Conservation (phyloP, 2,329 filamentous ascomycete species). For the Colletotrichum sp. region DNA sequence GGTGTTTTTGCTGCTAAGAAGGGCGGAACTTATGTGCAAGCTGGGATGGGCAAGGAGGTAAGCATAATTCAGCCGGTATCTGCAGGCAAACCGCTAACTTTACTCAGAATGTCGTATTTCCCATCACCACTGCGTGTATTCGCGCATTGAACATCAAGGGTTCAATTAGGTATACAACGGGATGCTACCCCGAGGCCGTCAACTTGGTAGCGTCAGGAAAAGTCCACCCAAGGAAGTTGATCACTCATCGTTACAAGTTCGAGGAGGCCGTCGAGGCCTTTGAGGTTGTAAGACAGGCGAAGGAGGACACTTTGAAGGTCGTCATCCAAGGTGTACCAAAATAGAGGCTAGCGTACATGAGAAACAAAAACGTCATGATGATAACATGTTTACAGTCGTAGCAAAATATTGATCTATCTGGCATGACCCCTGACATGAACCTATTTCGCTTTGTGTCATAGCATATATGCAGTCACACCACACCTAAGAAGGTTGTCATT, state of each 20-base stretch:
- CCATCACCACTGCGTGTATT: slow-evolving; percentile 73
- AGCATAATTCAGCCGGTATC: neutral
- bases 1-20: slow-evolving; percentile 48
- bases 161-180: slow-evolving; percentile 76
- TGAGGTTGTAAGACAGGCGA: slow-evolving; percentile 71
- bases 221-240: slow-evolving; percentile 54
- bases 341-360: neutral
- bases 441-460: no score
- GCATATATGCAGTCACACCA: no score
- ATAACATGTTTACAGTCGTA: neutral
- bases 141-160: slow-evolving; percentile 79
- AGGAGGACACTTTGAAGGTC: slow-evolving; percentile 74
- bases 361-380: neutral
- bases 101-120: slow-evolving; percentile 54
- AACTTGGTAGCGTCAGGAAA: slow-evolving; percentile 55
- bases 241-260: slow-evolving; percentile 73
- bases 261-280: slow-evolving; percentile 68
- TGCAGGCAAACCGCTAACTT: neutral
- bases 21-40: slow-evolving; percentile 56
- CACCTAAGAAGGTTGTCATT: no score
- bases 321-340: slow-evolving; percentile 55
- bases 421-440: no score
- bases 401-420: neutral
- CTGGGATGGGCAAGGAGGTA: slow-evolving; percentile 53
- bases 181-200: slow-evolving; percentile 69